Base-by-base conservation (phyloP, 2,329 filamentous ascomycete species). In the Dactylellina drechsleri region DNA sequence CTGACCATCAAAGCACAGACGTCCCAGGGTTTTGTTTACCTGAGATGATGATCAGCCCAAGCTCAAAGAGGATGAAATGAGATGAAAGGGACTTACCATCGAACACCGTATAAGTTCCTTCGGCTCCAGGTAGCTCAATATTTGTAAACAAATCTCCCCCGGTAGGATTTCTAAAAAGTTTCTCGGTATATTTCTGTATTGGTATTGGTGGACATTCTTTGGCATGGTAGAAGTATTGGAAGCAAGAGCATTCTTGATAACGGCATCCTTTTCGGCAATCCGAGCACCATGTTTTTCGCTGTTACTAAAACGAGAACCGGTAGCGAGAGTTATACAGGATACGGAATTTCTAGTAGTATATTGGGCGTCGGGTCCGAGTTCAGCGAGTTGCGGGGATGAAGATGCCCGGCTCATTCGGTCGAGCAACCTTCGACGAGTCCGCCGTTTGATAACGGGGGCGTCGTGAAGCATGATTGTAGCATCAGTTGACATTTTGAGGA, bases 1-100 rank as follows among this genome's bases (percentile, higher is more conserved):
- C 83, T 99, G 95, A 1, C 95, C 95, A 81, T 99, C 94, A 79
- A 94, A 97, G 83, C 94, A 97, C 82, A 92, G 89, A 56, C 86
- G 85, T 81, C 96, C 85, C 85, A 95, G 97, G 4, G 86, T 83
- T 81, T 89, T 92, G 80, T 57, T 77, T 6, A 79, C 78, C 78
- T 79, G 58, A 49, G 45, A 36, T 58, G 12, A 57, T 8, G 6
- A 18, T 68, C 56, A 68, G 49, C 64, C 15, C 52, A 20, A 50
- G 16, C 18, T 23, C 49, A 2, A 41, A 26, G 10, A 40, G 20
- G 26, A 7, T 49, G n/a, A 0, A 28, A 15, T 43, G 4, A 7
- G 43, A 13, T n/a, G 10, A 43, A 23, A 28, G 10, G 18, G 53
- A 52, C 89, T 94, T 18, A 95, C 91, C 16, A 88, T 84, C 0